Evolutionary conservation across 2,329 filamentous ascomycete species (phyloP).

Genomic region (Trichoderma semiorbis): DNA sequence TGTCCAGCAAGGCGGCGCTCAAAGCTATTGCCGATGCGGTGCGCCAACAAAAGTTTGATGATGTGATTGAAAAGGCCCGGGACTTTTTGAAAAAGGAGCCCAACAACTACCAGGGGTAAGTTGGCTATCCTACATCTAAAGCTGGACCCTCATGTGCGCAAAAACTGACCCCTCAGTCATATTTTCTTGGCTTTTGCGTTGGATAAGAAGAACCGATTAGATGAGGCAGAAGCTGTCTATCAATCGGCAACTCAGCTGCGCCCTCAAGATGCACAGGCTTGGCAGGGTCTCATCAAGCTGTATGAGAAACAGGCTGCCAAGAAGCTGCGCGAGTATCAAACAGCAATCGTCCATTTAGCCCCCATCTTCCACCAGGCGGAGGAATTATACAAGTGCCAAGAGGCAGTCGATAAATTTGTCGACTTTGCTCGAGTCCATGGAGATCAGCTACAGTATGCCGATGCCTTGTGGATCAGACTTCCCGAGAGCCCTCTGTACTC

Average conservation of each 20-base stretch:
- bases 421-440: conserved; percentile 71
- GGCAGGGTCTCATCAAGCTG: conserved; percentile 83
- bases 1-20: conserved; percentile 64
- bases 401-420: conserved; percentile 75
- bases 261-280: conserved; percentile 74
- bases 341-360: conserved; percentile 69
- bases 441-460: conserved; percentile 68
- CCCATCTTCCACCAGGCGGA: conserved; percentile 67
- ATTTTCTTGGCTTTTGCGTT: conserved; percentile 85
- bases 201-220: conserved; percentile 68
- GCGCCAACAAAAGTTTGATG: conserved; percentile 74
- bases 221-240: conserved; percentile 76
- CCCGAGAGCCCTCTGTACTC: conserved; percentile 78
- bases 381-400: conserved; percentile 60
- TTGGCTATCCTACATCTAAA: not conserved
- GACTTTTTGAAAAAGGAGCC: conserved; percentile 68
- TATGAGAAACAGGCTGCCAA: conserved; percentile 73
- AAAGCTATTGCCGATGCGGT: conserved; percentile 79
- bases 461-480: conserved; percentile 71
- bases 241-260: conserved; percentile 67
- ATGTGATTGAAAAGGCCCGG: conserved; percentile 66
- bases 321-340: conserved; percentile 70
- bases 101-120: conserved; percentile 75
- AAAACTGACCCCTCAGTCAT: conserved; percentile 46
- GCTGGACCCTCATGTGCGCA: not conserved